Evolutionary conservation across 1,284 basidiomycete species (phyloP).

Genomic region (Malassezia vespertilionis): DNA sequence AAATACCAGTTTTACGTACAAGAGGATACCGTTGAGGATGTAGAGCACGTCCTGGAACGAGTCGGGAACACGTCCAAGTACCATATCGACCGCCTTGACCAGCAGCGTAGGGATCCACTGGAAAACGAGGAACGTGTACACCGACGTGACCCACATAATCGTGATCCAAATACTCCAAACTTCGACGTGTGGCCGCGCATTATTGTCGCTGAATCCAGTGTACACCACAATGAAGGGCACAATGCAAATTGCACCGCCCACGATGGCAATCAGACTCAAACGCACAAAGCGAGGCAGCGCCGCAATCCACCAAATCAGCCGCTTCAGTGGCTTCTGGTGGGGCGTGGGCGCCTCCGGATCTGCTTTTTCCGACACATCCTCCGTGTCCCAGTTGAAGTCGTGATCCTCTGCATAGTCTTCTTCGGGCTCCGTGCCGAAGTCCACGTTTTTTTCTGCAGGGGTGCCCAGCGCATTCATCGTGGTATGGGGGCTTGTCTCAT

Average conservation of each 20-base stretch:
- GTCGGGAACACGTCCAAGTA: conserved; percentile 34
- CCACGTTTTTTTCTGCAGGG: no score
- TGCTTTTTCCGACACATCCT: conserved; percentile 23
- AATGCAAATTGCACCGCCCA: conserved; percentile 33
- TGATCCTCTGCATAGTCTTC: no score
- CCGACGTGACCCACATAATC: conserved; percentile 39
- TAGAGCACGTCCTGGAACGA: conserved; percentile 33
- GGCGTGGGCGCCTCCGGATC: conserved; percentile 12
- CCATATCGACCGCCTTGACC: conserved; percentile 28
- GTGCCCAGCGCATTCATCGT: no score
- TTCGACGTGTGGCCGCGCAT: conserved; percentile 26
- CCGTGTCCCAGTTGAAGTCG: conserved; percentile 44
- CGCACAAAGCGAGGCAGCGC: conserved; percentile 38
- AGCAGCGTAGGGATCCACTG: conserved; percentile 30
- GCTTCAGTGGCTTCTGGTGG: not conserved
- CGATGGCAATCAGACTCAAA: conserved; percentile 27
- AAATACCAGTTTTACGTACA: conserved; percentile 39
- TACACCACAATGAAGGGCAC: conserved; percentile 41
- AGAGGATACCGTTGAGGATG: conserved; percentile 29
- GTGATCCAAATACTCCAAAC: conserved; percentile 42
- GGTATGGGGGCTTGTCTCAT: no score
- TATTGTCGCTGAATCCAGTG: conserved; percentile 13
- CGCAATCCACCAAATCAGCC: conserved; percentile 18
- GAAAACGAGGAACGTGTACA: conserved; percentile 36
- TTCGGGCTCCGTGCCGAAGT: no score